Percentiles rank a stretch among this genome's conserved stretches.
Evolutionary conservation across 208 protist genomes (phyloP).

Genomic region (Sergeia podlipaevii): DNA sequence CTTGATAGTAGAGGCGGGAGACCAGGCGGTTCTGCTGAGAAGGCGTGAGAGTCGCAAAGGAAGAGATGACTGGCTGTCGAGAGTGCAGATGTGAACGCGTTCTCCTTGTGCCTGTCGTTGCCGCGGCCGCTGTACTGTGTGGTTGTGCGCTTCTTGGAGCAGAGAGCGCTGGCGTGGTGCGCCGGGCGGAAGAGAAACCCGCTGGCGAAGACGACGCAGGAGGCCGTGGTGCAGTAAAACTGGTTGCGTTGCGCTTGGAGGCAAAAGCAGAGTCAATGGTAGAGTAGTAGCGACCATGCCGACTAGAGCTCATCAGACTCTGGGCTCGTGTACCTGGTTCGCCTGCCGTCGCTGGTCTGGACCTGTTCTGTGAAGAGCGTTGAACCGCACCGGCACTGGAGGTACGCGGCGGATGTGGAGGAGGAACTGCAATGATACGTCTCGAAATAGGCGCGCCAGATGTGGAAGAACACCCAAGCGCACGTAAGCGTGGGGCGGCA

Average conservation of each 20-base stretch:
- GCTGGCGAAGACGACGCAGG: neutral
- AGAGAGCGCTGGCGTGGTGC: neutral
- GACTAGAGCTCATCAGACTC: too few species aligned
- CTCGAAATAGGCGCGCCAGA: too few species aligned
- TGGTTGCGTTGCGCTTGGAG: too few species aligned
- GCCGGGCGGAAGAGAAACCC: neutral
- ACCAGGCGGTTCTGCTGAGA: conserved; percentile 24
- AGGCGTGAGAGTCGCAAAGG: conserved; percentile 19
- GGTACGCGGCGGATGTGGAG: conserved; percentile 5
- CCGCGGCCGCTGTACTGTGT: too few species aligned
- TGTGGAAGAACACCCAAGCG: too few species aligned
- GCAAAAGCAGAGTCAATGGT: too few species aligned
- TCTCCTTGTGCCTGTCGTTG: neutral
- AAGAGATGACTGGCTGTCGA: neutral
- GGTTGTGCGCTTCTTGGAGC: too few species aligned
- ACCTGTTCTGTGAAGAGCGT: neutral
- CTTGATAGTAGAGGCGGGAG: conserved; percentile 29
- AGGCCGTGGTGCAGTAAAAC: too few species aligned
- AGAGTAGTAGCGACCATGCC: too few species aligned
- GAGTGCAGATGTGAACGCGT: neutral
- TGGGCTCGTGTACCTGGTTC: too few species aligned
- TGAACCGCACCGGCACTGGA: conserved; percentile 4
- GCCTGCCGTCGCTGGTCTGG: conserved; percentile 1
- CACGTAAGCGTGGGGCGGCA: too few species aligned
- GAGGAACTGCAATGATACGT: neutral